Base-by-base conservation (phyloP, 306 rosid species). In the Spatholobus suberectus region DNA sequence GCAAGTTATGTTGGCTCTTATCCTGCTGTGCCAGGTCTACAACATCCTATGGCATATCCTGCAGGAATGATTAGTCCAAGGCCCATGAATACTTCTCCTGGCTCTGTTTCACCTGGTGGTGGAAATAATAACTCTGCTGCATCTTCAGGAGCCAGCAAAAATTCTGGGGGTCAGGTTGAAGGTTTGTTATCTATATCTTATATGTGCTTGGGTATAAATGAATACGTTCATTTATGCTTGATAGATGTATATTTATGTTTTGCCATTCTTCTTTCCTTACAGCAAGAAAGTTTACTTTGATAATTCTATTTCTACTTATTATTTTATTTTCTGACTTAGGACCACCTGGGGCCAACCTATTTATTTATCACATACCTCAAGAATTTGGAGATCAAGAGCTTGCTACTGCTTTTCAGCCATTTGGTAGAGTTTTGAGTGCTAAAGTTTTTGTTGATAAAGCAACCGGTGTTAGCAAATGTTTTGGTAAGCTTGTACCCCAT, bases 351-450 rank as follows among this genome's bases (percentile, higher is more conserved):
- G 99, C 99, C 77, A 96, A 96, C 86, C 89, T 96, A 59, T 96
- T 96, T 90, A 96, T 96, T 84, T 96, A 94, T 87, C 99, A 96
- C 91, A 92, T 96, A 90, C 99, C 99, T 74, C 99, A 93, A 92
- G 99, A 96, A 81, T 96, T 49, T 84, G 99, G 97, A 65, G 99
- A 96, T 83, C 87, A 78, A 87, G 98, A 96, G 51, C 98, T 96
- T 77, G 94, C 93, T 38, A 85, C 62, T 80, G 94, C 98, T 59
- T 96, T 96, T 89, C 98, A 92, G 86, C 86, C 89, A 59, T 96
- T 82, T 87, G 99, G 99, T 78, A 89, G 90, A 79, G 99, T 96
- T 81, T 87, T 96, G 88, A 94, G 98, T 84, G 94, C 99, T 77
- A 96, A 96, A 92, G 97, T 96, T 81, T 96, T 91, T 86, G 97